These are phyloP conservation scores for Arachis monticola DNA, from an alignment of 331 rosid species.

Conservation along the genomic window DNA sequence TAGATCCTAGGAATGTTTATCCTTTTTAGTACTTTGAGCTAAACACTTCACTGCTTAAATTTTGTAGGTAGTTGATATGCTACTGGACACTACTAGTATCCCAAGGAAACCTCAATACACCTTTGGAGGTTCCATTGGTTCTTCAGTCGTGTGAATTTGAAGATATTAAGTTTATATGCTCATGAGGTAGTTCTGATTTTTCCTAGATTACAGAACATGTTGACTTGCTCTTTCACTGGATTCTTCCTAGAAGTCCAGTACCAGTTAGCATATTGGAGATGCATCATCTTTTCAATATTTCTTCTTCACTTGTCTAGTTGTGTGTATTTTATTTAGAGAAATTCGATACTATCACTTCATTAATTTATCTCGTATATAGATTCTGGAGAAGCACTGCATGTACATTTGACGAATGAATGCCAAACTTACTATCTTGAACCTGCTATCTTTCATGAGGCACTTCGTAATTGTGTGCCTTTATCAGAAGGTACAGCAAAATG, in stretches of 20 bases:
- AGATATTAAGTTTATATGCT: conserved; percentile 30
- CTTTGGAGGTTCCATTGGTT: conserved; percentile 80
- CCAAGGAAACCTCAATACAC: conserved; percentile 86
- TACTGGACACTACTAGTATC: conserved; percentile 43
- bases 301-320: conserved; percentile 9
- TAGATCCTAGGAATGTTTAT: too few relatives aligned
- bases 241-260: conserved; percentile 19
- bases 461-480: too few relatives aligned
- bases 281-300: background rate
- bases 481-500: too few relatives aligned
- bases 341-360: conserved; percentile 23
- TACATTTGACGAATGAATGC: too few relatives aligned
- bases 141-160: conserved; percentile 91
- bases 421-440: too few relatives aligned
- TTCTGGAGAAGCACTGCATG: too few relatives aligned
- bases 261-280: background rate
- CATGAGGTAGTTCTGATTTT: conserved; percentile 51
- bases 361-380: conserved; percentile 7
- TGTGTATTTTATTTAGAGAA: background rate
- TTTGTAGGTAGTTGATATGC: too few relatives aligned
- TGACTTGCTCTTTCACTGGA: background rate
- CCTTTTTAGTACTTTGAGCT: too few relatives aligned
- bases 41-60: too few relatives aligned
- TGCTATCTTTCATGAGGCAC: too few relatives aligned
- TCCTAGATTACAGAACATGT: conserved; percentile 3